These are phyloP conservation scores for Mycosphaerella sp. DNA, from an alignment of 2,329 filamentous ascomycete genomes.

Conservation along the genomic window DNA sequence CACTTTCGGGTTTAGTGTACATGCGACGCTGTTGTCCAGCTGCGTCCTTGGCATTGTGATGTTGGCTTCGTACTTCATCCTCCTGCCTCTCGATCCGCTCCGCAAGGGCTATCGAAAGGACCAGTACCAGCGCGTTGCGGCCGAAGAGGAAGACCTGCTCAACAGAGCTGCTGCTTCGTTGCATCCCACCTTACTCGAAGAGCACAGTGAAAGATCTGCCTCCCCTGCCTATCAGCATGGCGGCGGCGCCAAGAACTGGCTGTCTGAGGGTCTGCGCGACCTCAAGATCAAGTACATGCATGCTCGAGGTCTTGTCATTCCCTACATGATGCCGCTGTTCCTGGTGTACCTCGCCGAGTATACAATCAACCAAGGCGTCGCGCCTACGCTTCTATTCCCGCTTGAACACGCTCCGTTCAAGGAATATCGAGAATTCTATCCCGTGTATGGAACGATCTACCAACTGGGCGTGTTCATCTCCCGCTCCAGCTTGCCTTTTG, in stretches of 20 bases:
- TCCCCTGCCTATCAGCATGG: slow-evolving; percentile 22
- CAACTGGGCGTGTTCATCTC: slow-evolving; percentile 94
- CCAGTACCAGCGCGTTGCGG: slow-evolving; percentile 50
- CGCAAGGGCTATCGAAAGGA: slow-evolving; percentile 41
- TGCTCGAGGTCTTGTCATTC: slow-evolving; percentile 16
- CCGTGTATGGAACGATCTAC: slow-evolving; percentile 90
- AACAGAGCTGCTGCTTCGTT: slow-evolving; percentile 22
- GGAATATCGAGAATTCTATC: slow-evolving; percentile 82
- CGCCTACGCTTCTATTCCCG: slow-evolving; percentile 84
- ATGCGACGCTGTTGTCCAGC: slow-evolving; percentile 66
- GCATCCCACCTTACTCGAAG: slow-evolving; percentile 29
- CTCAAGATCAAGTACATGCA: slow-evolving; percentile 49
- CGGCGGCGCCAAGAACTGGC: background rate
- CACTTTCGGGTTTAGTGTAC: slow-evolving; percentile 67
- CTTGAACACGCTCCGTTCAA: slow-evolving; percentile 67
- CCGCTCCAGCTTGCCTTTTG: slow-evolving; percentile 79
- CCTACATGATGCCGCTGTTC: slow-evolving; percentile 80
- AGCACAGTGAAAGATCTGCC: slow-evolving; percentile 25
- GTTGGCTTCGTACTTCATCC: slow-evolving; percentile 75
- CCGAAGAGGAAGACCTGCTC: slow-evolving; percentile 38
- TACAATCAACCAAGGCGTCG: slow-evolving; percentile 91
- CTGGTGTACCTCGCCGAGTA: slow-evolving; percentile 96
- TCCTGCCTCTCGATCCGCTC: slow-evolving; percentile 66
- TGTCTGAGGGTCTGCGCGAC: slow-evolving; percentile 10
- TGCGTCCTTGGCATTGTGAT: slow-evolving; percentile 76